Evolutionary conservation across 208 protist species (phyloP).

Genomic region (Trypanosoma boissoni): DNA sequence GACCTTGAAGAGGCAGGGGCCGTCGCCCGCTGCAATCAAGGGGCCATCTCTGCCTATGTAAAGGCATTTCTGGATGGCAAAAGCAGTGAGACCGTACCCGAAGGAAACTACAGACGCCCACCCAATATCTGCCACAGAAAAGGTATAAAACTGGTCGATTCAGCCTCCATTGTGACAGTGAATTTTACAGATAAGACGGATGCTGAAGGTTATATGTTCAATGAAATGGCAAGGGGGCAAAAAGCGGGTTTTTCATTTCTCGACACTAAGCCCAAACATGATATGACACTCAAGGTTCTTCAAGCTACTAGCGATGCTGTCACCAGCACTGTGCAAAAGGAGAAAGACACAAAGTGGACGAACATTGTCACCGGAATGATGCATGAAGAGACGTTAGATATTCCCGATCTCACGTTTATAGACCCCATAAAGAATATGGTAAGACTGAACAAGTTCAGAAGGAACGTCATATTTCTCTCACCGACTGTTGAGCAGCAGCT

Average conservation of each 20-base stretch:
- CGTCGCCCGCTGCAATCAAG: slow-evolving; percentile 20
- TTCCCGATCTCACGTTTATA: background rate
- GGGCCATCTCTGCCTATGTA: slow-evolving; percentile 14
- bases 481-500: slow-evolving; percentile 12
- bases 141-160: too few relatives aligned
- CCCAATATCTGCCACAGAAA: too few relatives aligned
- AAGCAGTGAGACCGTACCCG: background rate
- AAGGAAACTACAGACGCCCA: too few relatives aligned
- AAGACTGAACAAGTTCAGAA: background rate
- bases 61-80: slow-evolving; percentile 1
- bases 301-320: background rate
- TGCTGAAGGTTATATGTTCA: background rate
- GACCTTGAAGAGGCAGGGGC: background rate
- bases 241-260: background rate
- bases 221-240: background rate
- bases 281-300: background rate
- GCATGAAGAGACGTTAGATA: background rate
- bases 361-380: background rate
- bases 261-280: background rate
- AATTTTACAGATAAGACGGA: too few relatives aligned
- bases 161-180: too few relatives aligned
- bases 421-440: background rate
- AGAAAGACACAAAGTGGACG: background rate
- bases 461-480: slow-evolving; percentile 1
- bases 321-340: background rate